These are phyloP conservation scores for Lachancea quebecensis DNA, from an alignment of 805 yeast species.

Conservation along the genomic window DNA sequence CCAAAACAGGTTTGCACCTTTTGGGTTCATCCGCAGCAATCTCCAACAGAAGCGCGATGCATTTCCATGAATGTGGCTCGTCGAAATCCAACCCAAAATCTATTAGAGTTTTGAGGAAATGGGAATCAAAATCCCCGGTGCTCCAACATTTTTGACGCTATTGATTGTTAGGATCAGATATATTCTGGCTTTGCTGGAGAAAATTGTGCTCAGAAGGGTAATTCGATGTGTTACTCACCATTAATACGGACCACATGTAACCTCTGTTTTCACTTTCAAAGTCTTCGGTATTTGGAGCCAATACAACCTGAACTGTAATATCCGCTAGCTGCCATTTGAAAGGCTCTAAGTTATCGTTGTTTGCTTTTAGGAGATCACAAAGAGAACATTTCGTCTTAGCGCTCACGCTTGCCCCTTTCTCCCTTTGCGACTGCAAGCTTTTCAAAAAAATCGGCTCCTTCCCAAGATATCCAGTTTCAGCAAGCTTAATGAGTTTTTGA, in stretches of 20 bases:
- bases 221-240: not conserved
- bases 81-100: slow-evolving; percentile 10
- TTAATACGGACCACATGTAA: not conserved
- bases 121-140: slow-evolving; percentile 1
- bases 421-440: not conserved
- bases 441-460: not conserved
- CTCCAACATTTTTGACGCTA: not conserved
- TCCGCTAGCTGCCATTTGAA: not conserved
- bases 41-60: slow-evolving; percentile 12
- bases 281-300: no score
- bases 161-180: not conserved
- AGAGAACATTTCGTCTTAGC: not conserved
- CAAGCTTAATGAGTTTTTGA: not conserved
- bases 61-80: slow-evolving; percentile 17
- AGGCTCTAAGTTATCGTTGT: not conserved
- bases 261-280: no score
- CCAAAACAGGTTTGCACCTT: slow-evolving; percentile 9
- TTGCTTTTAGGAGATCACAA: not conserved
- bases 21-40: slow-evolving; percentile 10
- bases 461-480: not conserved
- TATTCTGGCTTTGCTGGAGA: no score
- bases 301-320: no score
- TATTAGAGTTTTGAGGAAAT: slow-evolving; percentile 10
- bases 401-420: not conserved
- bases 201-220: not conserved